Percentiles rank a stretch among this genome's conserved stretches.
Evolutionary conservation across 2,329 filamentous ascomycete species (phyloP).

Genomic region (Alternaria rosae): DNA sequence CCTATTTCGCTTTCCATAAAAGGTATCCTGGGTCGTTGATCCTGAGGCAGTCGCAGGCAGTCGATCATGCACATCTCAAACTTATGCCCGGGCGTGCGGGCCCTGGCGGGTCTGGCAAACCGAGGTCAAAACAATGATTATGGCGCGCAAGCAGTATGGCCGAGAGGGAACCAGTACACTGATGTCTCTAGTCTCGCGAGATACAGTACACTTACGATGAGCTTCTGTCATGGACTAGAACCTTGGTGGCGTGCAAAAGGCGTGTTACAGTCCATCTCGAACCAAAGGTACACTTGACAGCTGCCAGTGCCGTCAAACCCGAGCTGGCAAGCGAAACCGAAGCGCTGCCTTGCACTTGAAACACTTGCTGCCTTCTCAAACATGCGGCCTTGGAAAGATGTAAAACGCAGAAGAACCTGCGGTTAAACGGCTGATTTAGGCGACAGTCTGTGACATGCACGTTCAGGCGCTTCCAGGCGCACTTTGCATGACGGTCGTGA

Average conservation of each 20-base stretch:
- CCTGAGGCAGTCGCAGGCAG: slow-evolving; percentile 8
- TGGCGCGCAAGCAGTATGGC: slow-evolving; percentile 3
- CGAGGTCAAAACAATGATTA: slow-evolving; percentile 4
- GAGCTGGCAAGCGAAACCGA: slow-evolving; percentile 2
- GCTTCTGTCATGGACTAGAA: neutral
- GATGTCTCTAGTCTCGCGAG: neutral
- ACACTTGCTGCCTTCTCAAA: slow-evolving; percentile 5
- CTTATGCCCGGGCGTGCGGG: neutral
- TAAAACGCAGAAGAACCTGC: slow-evolving; percentile 19
- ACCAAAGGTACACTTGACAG: neutral
- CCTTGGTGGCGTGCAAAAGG: neutral
- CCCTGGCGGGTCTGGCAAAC: slow-evolving; percentile 3
- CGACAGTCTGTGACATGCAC: neutral
- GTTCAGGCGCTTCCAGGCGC: neutral
- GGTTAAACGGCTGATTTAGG: slow-evolving; percentile 9
- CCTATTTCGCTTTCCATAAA: neutral
- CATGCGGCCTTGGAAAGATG: slow-evolving; percentile 13
- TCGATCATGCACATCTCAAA: slow-evolving; percentile 10
- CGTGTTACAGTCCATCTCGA: neutral
- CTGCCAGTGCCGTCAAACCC: neutral
- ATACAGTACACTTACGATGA: neutral
- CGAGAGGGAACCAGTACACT: neutral
- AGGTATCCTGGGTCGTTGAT: neutral
- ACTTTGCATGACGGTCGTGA: neutral
- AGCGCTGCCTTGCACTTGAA: slow-evolving; percentile 5